Evolutionary conservation across 2,329 filamentous ascomycete genomes (phyloP).

Genomic region (Xylariaceae sp.): DNA sequence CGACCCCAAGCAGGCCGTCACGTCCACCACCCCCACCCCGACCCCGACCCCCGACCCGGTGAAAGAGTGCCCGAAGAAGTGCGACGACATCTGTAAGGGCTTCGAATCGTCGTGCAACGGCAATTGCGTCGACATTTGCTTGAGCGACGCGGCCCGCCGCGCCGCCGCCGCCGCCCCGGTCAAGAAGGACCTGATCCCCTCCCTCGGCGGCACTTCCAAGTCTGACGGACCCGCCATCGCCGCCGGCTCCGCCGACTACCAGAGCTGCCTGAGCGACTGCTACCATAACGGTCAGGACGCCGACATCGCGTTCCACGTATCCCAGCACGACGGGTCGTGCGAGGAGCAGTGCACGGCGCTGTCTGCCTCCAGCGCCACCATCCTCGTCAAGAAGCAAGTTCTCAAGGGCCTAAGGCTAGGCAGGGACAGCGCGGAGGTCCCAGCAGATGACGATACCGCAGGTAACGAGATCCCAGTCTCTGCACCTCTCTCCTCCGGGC

Average conservation of each 20-base stretch:
- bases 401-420: too few species aligned
- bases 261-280: slow-evolving; percentile 18
- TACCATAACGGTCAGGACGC: slow-evolving; percentile 15
- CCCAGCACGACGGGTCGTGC: slow-evolving; percentile 14
- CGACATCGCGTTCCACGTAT: slow-evolving; percentile 4
- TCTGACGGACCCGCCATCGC: not conserved
- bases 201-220: too few species aligned
- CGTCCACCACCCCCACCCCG: too few species aligned
- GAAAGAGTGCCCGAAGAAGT: slow-evolving; percentile 1
- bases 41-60: too few species aligned
- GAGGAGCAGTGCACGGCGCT: slow-evolving; percentile 8
- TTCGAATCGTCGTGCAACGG: slow-evolving; percentile 7
- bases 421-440: too few species aligned
- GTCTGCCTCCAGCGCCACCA: not conserved
- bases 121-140: slow-evolving; percentile 2
- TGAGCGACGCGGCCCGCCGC: not conserved
- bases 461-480: too few species aligned
- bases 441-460: too few species aligned
- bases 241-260: not conserved
- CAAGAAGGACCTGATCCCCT: slow-evolving; percentile 8
- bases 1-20: too few species aligned
- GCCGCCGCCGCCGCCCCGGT: not conserved
- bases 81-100: slow-evolving; percentile 12
- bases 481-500: too few species aligned
- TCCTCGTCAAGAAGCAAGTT: not conserved